phyloP scores from a whole-genome alignment of 148 eudicot species.

The Rheum nobile region DNA sequence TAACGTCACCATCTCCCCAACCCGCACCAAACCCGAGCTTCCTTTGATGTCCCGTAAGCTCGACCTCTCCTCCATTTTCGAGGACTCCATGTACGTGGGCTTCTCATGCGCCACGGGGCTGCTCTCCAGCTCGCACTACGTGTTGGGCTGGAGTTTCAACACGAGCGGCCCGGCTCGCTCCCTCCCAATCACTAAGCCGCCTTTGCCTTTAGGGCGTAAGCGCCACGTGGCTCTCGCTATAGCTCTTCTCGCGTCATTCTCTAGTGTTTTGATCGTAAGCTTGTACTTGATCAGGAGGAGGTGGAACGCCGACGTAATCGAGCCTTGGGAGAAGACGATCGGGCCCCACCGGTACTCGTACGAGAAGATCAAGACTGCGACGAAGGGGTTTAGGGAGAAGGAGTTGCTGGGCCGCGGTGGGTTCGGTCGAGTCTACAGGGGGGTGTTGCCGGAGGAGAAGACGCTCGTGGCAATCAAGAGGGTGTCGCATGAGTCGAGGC shows the following conservation, averaged over 20 bases:
- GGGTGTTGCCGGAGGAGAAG: too few species aligned
- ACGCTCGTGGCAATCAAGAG: too few species aligned
- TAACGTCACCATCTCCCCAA: conserved; percentile 10
- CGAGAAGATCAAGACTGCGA: too few species aligned
- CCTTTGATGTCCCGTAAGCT: conserved; percentile 6
- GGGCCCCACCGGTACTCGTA: too few species aligned
- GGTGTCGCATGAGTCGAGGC: too few species aligned
- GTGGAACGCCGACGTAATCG: too few species aligned
- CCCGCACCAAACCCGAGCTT: background rate
- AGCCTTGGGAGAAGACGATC: too few species aligned
- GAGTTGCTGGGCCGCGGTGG: conserved; percentile 13
- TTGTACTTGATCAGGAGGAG: too few species aligned
- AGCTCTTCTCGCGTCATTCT: too few species aligned
- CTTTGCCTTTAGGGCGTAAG: background rate
- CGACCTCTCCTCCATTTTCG: conserved; percentile 5
- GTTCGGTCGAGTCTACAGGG: conserved; percentile 13
- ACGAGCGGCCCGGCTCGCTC: conserved; percentile 13
- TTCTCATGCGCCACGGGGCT: conserved; percentile 12
- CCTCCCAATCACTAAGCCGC: background rate
- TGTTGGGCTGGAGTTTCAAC: conserved; percentile 15
- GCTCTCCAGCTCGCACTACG: conserved; percentile 12
- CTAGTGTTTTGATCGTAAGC: too few species aligned
- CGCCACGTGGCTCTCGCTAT: background rate
- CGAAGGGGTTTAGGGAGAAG: conserved; percentile 7
- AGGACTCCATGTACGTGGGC: conserved; percentile 12